Conservation (phyloP, 352 stramenopile genomes). For the Thalassiosira pacifica region DNA sequence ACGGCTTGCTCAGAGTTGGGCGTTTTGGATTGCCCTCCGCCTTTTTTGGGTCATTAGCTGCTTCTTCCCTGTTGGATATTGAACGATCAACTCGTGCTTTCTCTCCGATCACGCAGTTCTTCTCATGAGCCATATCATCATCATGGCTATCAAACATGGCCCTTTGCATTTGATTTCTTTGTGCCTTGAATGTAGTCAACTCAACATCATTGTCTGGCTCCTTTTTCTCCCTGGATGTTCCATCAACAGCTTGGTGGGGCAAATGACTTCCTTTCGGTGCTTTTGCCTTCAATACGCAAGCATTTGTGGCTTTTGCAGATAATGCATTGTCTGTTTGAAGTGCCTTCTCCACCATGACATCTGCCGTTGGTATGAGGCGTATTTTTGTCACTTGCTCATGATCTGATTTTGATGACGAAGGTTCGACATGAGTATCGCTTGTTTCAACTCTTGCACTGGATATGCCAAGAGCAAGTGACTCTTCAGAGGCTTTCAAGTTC, state of each 20-base stretch:
- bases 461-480: background rate
- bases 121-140: slow-evolving; percentile 19
- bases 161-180: no score
- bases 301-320: slow-evolving; percentile 16
- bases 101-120: background rate
- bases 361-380: background rate
- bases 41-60: background rate
- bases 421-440: slow-evolving; percentile 10
- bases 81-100: background rate
- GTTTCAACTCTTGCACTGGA: background rate
- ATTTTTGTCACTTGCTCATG: background rate
- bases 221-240: no score
- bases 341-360: background rate
- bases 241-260: background rate
- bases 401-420: slow-evolving; percentile 1
- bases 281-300: background rate
- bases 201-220: slow-evolving; percentile 16
- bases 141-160: slow-evolving; percentile 19
- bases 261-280: background rate
- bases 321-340: background rate
- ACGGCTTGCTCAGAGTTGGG: background rate
- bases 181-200: background rate
- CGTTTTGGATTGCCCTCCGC: background rate
- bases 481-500: slow-evolving; percentile 8
- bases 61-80: background rate